Evolutionary conservation across 805 yeast genomes (phyloP).

Genomic region (Candida tibetensis): DNA sequence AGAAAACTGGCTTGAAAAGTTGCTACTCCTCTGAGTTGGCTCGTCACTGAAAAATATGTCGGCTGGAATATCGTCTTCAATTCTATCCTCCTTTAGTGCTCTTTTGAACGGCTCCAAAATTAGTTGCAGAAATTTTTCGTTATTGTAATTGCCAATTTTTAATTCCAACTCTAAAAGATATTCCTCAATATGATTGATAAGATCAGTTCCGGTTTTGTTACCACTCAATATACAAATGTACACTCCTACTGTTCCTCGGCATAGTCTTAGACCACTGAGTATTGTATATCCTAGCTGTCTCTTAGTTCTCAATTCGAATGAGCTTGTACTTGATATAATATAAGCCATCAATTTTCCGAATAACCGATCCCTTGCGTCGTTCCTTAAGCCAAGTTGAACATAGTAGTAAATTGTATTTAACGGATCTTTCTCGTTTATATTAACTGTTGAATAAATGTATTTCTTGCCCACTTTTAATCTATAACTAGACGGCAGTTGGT

Average conservation of each 20-base stretch:
- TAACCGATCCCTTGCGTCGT: conserved; percentile 29
- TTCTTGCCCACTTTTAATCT: conserved; percentile 11
- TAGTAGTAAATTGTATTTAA: conserved; percentile 52
- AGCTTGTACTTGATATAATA: conserved; percentile 42
- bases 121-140: conserved; percentile 29
- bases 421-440: conserved; percentile 45
- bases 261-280: conserved; percentile 51
- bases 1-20: conserved; percentile 16
- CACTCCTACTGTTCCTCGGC: conserved; percentile 54
- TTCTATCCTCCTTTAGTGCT: conserved; percentile 2
- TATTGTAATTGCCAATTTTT: conserved; percentile 26
- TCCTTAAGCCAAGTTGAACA: conserved; percentile 54
- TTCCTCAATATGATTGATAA: conserved; percentile 48
- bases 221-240: conserved; percentile 59
- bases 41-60: conserved; percentile 21
- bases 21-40: conserved; percentile 29
- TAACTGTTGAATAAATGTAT: conserved; percentile 25
- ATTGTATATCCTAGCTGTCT: conserved; percentile 64
- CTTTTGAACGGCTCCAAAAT: conserved; percentile 38
- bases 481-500: conserved; percentile 36
- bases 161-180: conserved; percentile 43
- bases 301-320: conserved; percentile 49
- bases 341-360: conserved; percentile 48
- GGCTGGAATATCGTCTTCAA: conserved; percentile 13
- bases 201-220: conserved; percentile 33